Base-by-base conservation (phyloP, 2,329 filamentous ascomycete genomes). In the Aspergillus texensis region DNA sequence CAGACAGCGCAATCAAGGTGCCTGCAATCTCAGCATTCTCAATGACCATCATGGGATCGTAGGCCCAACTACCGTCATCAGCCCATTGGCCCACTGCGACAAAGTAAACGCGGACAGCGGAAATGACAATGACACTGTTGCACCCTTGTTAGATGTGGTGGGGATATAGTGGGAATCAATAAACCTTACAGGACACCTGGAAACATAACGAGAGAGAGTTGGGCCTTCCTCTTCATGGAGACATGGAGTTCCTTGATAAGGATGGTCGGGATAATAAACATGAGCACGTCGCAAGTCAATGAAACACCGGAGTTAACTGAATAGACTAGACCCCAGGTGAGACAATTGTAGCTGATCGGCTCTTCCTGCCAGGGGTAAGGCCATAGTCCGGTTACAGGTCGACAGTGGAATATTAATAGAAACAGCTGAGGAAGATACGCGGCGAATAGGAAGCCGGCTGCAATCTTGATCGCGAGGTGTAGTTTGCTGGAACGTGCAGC, bases 281-380 rank as follows among this genome's bases (percentile, higher is more conserved):
- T 74, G 16, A 85, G 63, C 57, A 85, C 65, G 59, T 86, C 84
- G 69, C 82, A 85, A 1, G 83, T 63, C 11, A 85, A 71, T 0
- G 83, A 85, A 3, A 85, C 71, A 0, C 74, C 77, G 12, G 82
- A 84, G 68, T 85, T 85, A 24, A 83, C 80, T 11, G 80, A 79
- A 65, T 85, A 86, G 1, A 86, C 82, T 3, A 83, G 62, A 0
- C 83, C 84, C 83, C 83, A 85, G 19, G 78, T 72, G 43, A 85
- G 63, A 65, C 83, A 85, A 0, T 68, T 76, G 65, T 83, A 86
- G 3, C 76, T 64, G 1, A 71, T 72, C 11, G 68, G 73, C 11
- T 77, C 77, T 0, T 73, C 68, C 66, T 86, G 82, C 76, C 79
- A 85, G 1, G 71, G 76, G 59, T 86, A 85, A 0, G 84, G 83